Conservation (phyloP, 345 rosid species). For the Hevea brasiliensis region DNA sequence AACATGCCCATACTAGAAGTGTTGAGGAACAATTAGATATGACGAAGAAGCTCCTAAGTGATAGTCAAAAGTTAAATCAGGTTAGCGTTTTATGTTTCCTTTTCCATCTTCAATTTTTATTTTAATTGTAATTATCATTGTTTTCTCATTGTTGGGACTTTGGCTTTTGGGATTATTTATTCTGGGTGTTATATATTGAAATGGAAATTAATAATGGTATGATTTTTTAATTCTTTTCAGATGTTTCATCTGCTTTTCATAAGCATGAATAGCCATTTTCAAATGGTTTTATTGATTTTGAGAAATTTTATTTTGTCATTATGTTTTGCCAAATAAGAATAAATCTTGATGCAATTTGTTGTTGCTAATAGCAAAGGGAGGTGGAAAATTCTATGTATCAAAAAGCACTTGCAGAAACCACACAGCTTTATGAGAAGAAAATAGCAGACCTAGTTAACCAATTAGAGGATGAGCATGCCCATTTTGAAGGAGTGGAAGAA, state of each 20-base stretch:
- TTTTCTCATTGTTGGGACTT: not conserved
- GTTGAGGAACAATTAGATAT: constrained; percentile 50
- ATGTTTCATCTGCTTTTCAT: constrained; percentile 5
- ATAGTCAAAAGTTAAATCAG: constrained; percentile 57
- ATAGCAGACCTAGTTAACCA: constrained; percentile 57
- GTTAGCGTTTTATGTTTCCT: constrained; percentile 38
- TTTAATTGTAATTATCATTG: not conserved
- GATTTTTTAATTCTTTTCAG: not conserved
- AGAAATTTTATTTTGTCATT: not conserved
- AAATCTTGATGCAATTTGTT: constrained; percentile 16
- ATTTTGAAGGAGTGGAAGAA: constrained; percentile 48
- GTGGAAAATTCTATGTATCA: constrained; percentile 52
- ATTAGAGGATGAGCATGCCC: constrained; percentile 51
- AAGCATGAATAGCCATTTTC: not conserved
- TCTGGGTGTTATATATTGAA: not conserved
- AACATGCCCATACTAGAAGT: constrained; percentile 36
- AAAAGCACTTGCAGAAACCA: constrained; percentile 69
- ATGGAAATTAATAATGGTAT: not conserved
- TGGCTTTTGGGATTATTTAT: not conserved
- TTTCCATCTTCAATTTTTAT: not conserved
- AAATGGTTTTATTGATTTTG: constrained; percentile 15
- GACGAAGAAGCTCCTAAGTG: constrained; percentile 48
- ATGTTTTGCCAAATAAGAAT: constrained; percentile 8
- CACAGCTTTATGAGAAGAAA: constrained; percentile 64
- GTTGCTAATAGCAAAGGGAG: constrained; percentile 55